Evolutionary conservation across 2,329 filamentous ascomycete species (phyloP).

Genomic region (Cladophialophora chaetospira): DNA sequence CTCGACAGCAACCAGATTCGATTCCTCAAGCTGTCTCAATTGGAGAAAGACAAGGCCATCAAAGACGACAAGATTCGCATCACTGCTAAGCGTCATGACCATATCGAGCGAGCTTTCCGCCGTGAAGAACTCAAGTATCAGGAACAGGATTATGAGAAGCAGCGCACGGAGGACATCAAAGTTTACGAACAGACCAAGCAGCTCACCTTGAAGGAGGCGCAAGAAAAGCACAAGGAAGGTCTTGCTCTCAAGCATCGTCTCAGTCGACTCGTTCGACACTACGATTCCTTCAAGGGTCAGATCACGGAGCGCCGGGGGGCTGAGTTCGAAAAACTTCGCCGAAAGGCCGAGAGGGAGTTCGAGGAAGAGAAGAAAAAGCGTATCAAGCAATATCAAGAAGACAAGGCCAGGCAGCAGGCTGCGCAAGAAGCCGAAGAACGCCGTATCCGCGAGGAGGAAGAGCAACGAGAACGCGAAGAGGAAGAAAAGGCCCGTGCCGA

Average conservation of each 20-base stretch:
- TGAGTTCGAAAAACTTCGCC: slow-evolving; percentile 93
- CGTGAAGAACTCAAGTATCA: slow-evolving; percentile 95
- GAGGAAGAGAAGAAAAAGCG: slow-evolving; percentile 87
- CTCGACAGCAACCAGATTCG: slow-evolving; percentile 89
- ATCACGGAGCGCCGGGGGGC: slow-evolving; percentile 86
- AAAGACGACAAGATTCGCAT: slow-evolving; percentile 87
- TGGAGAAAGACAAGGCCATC: slow-evolving; percentile 98
- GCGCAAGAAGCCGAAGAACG: slow-evolving; percentile 84
- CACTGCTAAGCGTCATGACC: slow-evolving; percentile 93
- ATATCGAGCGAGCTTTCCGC: slow-evolving; percentile 94
- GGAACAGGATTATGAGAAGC: slow-evolving; percentile 77
- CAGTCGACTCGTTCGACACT: slow-evolving; percentile 76
- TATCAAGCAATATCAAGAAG: slow-evolving; percentile 84
- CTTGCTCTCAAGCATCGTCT: slow-evolving; percentile 93
- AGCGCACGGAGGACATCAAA: slow-evolving; percentile 74
- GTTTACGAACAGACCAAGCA: slow-evolving; percentile 78
- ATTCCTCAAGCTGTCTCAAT: slow-evolving; percentile 89
- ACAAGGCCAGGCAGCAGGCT: slow-evolving; percentile 76
- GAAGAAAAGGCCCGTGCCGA: slow-evolving; percentile 79
- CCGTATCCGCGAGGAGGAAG: slow-evolving; percentile 77
- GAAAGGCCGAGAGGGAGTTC: slow-evolving; percentile 87
- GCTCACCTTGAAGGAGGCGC: slow-evolving; percentile 75
- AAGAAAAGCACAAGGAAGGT: slow-evolving; percentile 87
- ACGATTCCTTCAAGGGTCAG: slow-evolving; percentile 78
- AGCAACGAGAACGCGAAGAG: slow-evolving; percentile 76